Conservation (phyloP, 495 filamentous ascomycete genomes). For the Bacidia gigantensis region DNA sequence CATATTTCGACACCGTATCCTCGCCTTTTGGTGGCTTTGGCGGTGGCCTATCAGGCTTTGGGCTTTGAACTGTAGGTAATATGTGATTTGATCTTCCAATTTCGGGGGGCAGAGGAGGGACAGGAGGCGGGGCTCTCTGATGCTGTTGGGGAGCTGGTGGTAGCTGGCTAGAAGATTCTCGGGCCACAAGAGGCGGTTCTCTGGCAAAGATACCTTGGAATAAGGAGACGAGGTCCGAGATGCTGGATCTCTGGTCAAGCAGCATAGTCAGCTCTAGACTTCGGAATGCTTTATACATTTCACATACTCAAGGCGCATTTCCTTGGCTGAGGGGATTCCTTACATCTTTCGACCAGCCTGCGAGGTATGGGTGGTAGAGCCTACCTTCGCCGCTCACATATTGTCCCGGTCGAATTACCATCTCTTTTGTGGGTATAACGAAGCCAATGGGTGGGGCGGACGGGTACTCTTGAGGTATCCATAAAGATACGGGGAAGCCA, state of each 20-base stretch:
- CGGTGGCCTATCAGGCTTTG: conserved; percentile 11
- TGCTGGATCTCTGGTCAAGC: conserved; percentile 54
- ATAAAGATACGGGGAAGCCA: conserved; percentile 81
- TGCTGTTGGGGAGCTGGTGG: conserved; percentile 28
- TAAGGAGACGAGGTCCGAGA: conserved; percentile 68
- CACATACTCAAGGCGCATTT: not conserved
- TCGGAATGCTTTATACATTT: not conserved
- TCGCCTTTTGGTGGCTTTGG: conserved; percentile 14
- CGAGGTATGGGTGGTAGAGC: conserved; percentile 90
- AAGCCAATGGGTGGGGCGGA: conserved; percentile 72
- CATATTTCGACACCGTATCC: not conserved
- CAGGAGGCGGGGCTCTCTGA: conserved; percentile 43
- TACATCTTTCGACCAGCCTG: conserved; percentile 80
- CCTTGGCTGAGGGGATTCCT: conserved; percentile 26
- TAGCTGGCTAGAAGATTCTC: conserved; percentile 39
- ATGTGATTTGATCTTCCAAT: conserved; percentile 26
- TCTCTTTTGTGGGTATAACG: conserved; percentile 74
- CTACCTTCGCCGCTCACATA: conserved; percentile 90
- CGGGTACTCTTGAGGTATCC: conserved; percentile 92
- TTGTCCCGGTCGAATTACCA: conserved; percentile 81
- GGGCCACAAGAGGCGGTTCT: conserved; percentile 79
- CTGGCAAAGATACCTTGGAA: conserved; percentile 82
- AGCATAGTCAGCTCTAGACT: conserved; percentile 15
- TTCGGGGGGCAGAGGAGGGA: conserved; percentile 58
- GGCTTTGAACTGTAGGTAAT: conserved; percentile 4